phyloP scores from a whole-genome alignment of 208 protist species.

The Leishmania mexicana region DNA sequence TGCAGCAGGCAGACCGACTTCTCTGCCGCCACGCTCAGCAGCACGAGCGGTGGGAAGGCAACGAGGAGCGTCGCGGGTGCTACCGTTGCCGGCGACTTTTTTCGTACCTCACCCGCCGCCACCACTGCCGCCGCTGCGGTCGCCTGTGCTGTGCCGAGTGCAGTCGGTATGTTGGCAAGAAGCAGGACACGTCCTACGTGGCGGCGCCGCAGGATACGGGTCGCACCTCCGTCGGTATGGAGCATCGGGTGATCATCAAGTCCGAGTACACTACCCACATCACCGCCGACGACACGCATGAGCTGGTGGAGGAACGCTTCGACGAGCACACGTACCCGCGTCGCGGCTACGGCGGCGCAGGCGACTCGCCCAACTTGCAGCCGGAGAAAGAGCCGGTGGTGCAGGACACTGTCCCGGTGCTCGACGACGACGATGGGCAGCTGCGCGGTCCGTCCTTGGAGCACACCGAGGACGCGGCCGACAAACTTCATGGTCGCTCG shows the following conservation, averaged over 20 bases:
- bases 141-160: constrained; percentile 64
- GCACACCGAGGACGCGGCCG: background rate
- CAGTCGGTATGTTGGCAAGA: constrained; percentile 54
- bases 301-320: constrained; percentile 29
- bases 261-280: constrained; percentile 48
- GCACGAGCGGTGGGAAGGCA: constrained; percentile 54
- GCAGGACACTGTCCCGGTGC: background rate
- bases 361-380: background rate
- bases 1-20: constrained; percentile 35
- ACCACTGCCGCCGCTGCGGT: constrained; percentile 81
- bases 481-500: background rate
- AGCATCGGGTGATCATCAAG: constrained; percentile 35
- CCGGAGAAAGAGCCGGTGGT: background rate
- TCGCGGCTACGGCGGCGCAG: background rate
- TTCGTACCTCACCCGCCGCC: constrained; percentile 41
- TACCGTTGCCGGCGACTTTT: constrained; percentile 56
- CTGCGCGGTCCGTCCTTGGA: background rate
- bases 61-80: constrained; percentile 45
- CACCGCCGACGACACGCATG: constrained; percentile 33
- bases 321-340: constrained; percentile 55
- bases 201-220: constrained; percentile 3
- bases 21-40: constrained; percentile 40
- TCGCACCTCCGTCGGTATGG: background rate
- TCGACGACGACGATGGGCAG: constrained; percentile 10
- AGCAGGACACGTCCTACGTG: constrained; percentile 47